Evolutionary conservation across 305 asterid genomes (phyloP).

Genomic region (Salvia sclarea): DNA sequence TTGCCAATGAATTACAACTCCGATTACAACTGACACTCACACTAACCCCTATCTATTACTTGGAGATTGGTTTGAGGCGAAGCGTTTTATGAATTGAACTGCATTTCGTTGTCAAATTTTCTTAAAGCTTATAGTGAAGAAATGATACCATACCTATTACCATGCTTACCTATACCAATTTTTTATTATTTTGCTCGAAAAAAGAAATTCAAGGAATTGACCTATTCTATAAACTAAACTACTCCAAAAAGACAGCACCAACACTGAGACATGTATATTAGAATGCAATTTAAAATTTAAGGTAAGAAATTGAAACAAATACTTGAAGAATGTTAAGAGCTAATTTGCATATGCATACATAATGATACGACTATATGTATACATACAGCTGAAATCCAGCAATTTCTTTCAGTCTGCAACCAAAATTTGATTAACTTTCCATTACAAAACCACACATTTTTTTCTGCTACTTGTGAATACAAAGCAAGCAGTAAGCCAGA

Average conservation of each 20-base stretch:
- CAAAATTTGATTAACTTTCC: neutral
- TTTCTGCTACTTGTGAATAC: neutral
- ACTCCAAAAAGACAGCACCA: too few relatives aligned
- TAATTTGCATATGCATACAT: neutral
- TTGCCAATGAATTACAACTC: neutral
- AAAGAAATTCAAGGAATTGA: too few relatives aligned
- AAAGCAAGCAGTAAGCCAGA: neutral
- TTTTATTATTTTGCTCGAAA: too few relatives aligned
- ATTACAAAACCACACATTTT: slow-evolving; percentile 19
- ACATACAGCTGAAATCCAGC: neutral
- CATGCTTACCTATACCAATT: too few relatives aligned
- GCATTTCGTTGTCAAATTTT: too few relatives aligned
- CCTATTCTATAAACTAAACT: too few relatives aligned
- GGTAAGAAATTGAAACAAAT: neutral
- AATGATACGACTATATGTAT: neutral
- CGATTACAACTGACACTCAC: too few relatives aligned
- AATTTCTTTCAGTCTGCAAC: neutral
- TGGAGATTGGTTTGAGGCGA: too few relatives aligned
- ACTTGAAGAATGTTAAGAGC: neutral
- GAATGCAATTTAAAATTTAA: neutral
- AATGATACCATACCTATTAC: neutral
- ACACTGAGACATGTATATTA: too few relatives aligned
- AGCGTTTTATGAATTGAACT: too few relatives aligned
- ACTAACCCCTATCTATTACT: too few relatives aligned
- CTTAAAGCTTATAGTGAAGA: neutral